These are phyloP conservation scores for Diplodia seriata DNA, from an alignment of 2,329 filamentous ascomycete genomes.

Conservation along the genomic window DNA sequence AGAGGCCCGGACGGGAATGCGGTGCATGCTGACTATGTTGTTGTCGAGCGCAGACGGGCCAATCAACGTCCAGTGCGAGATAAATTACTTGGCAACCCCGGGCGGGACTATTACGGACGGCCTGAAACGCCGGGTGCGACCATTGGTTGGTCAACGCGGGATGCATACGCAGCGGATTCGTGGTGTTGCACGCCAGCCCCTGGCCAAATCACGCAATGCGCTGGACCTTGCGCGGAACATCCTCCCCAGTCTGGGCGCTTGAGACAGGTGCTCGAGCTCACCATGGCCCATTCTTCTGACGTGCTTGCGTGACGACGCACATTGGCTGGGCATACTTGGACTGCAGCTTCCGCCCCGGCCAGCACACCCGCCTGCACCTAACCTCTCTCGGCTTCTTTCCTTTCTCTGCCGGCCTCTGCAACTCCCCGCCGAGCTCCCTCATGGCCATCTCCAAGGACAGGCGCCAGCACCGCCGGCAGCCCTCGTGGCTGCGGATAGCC, in stretches of 20 bases:
- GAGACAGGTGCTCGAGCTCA: slow-evolving; percentile 26
- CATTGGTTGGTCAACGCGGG: slow-evolving; percentile 7
- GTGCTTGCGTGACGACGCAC: slow-evolving; percentile 28
- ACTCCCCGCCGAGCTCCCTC: neutral
- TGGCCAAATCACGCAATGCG: slow-evolving; percentile 32
- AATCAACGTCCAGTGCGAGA: slow-evolving; percentile 3
- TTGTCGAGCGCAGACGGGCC: neutral
- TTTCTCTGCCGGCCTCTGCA: neutral
- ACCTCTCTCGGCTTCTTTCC: neutral
- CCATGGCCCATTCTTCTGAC: slow-evolving; percentile 32
- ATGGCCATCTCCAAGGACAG: slow-evolving; percentile 23
- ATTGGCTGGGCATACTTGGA: slow-evolving; percentile 23
- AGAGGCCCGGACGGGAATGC: neutral
- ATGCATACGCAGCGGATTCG: slow-evolving; percentile 15
- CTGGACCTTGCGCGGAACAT: slow-evolving; percentile 26
- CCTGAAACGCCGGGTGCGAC: neutral
- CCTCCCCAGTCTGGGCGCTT: slow-evolving; percentile 15
- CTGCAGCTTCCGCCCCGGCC: slow-evolving; percentile 17
- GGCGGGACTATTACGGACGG: neutral
- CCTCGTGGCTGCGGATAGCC: slow-evolving; percentile 27
- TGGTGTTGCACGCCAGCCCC: slow-evolving; percentile 32
- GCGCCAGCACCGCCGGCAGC: slow-evolving; percentile 23
- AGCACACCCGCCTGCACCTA: slow-evolving; percentile 11
- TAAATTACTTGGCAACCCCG: neutral
- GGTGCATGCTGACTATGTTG: slow-evolving; percentile 5